Evolutionary conservation across 768 basidiomycete species (phyloP).

Genomic region (Tylopilus plumbeoviolaceoides): DNA sequence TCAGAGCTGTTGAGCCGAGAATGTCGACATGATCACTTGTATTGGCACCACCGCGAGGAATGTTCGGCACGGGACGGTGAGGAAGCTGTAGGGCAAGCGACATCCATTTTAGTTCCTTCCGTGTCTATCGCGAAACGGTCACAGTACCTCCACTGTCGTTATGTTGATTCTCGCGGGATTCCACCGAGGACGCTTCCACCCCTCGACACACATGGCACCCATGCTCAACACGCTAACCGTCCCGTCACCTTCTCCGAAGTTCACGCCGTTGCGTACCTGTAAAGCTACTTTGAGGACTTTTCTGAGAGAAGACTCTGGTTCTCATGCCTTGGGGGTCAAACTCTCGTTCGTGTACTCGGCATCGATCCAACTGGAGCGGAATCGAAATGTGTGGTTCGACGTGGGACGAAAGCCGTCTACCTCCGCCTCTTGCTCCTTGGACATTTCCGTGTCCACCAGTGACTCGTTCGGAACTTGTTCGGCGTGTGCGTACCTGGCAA

Average conservation of each 20-base stretch:
- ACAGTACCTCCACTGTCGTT: slow-evolving; percentile 76
- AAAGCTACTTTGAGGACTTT: background rate
- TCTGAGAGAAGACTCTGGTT: background rate
- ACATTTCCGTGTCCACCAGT: slow-evolving; percentile 41
- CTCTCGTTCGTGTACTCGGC: slow-evolving; percentile 68
- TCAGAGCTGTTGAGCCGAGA: slow-evolving; percentile 72
- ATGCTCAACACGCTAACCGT: slow-evolving; percentile 83
- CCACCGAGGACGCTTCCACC: slow-evolving; percentile 87
- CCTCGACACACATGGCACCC: slow-evolving; percentile 96
- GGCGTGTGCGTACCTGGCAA: slow-evolving; percentile 64
- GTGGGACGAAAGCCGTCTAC: slow-evolving; percentile 44
- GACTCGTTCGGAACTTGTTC: slow-evolving; percentile 64
- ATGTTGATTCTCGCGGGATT: slow-evolving; percentile 89
- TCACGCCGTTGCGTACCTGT: slow-evolving; percentile 78
- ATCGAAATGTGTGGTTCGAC: slow-evolving; percentile 48
- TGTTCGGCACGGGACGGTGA: slow-evolving; percentile 68
- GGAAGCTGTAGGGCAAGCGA: slow-evolving; percentile 52
- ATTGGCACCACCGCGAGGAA: slow-evolving; percentile 86
- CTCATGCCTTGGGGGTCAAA: slow-evolving; percentile 49
- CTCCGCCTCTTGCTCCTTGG: slow-evolving; percentile 40
- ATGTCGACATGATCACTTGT: slow-evolving; percentile 91
- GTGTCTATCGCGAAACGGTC: background rate
- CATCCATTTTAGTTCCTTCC: slow-evolving; percentile 2
- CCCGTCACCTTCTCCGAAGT: slow-evolving; percentile 93
- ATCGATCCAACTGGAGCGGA: slow-evolving; percentile 80